Conservation (phyloP, 2,329 filamentous ascomycete species). For the Scortechinia acanthostroma region DNA sequence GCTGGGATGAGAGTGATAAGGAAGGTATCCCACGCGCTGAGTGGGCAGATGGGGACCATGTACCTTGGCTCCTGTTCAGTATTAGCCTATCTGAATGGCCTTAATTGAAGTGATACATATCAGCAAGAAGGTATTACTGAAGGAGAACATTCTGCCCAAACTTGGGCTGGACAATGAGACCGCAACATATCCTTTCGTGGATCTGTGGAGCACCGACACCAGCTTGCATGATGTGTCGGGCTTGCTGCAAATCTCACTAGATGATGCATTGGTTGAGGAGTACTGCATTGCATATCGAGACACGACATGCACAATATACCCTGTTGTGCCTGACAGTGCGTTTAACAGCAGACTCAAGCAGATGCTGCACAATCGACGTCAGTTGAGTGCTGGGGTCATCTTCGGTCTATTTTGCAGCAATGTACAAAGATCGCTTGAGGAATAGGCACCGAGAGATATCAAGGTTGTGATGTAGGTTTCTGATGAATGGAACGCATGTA, state of each 20-base stretch:
- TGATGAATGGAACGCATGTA: no score
- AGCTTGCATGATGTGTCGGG: conserved; percentile 40
- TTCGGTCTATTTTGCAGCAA: no score
- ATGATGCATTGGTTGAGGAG: conserved; percentile 14
- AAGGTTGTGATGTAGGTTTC: no score
- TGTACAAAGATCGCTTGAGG: no score
- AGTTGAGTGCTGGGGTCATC: no score
- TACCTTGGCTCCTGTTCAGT: conserved; percentile 56
- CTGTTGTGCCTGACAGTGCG: conserved; percentile 46
- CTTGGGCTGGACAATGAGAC: conserved; percentile 58
- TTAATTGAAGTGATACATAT: conserved; percentile 35
- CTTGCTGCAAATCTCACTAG: neutral
- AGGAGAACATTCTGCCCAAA: conserved; percentile 53
- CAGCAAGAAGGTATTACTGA: conserved; percentile 43
- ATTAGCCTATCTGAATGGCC: conserved; percentile 49
- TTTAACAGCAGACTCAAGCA: conserved; percentile 44
- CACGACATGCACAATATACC: conserved; percentile 50
- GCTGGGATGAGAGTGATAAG: conserved; percentile 39
- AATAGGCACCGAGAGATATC: no score
- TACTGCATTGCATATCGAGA: conserved; percentile 50
- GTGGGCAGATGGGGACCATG: conserved; percentile 49
- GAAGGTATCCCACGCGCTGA: conserved; percentile 51
- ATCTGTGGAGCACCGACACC: conserved; percentile 55
- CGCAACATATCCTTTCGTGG: conserved; percentile 58
- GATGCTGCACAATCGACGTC: conserved; percentile 44